A percentile compares a stretch with the other conserved stretches of the same genome.
These are phyloP conservation scores for Nakataea oryzae DNA, from an alignment of 2,329 filamentous ascomycete genomes.

Conservation along the genomic window DNA sequence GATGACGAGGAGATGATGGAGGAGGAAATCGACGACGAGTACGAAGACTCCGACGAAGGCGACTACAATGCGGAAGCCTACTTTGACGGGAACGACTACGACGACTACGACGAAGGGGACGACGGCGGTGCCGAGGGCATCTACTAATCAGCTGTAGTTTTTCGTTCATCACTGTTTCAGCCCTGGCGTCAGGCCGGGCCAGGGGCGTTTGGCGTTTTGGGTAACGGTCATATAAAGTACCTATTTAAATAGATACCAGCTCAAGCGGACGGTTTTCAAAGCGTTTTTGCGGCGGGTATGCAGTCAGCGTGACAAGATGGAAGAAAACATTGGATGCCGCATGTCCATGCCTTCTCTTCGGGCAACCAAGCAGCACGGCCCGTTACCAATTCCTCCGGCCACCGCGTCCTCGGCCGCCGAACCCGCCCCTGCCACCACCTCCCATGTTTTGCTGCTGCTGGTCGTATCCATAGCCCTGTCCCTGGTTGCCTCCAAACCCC, in stretches of 20 bases:
- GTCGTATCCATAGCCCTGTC: constrained; percentile 30
- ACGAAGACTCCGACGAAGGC: constrained; percentile 48
- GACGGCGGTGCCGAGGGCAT: constrained; percentile 31
- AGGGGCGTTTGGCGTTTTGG: not conserved
- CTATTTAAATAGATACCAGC: not conserved
- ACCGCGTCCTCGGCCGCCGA: constrained; percentile 16
- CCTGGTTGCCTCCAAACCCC: constrained; percentile 41
- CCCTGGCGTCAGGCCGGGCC: not conserved
- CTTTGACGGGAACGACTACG: constrained; percentile 47
- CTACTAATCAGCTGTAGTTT: constrained; percentile 6
- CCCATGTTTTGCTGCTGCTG: constrained; percentile 19
- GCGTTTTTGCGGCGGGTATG: not conserved
- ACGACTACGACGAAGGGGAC: constrained; percentile 40
- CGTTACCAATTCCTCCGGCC: constrained; percentile 4
- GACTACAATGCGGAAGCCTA: constrained; percentile 53
- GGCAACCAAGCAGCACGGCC: no score
- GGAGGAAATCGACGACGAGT: constrained; percentile 32
- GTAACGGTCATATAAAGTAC: not conserved
- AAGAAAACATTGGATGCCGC: no score
- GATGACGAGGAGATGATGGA: constrained; percentile 23
- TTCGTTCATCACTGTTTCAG: not conserved
- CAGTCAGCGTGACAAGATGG: not conserved
- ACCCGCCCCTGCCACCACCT: constrained; percentile 20
- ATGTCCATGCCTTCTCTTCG: not conserved
- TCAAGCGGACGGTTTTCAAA: not conserved